phyloP scores from a whole-genome alignment of 108 stramenopile genomes.

The Hondaea fermentalgiana region DNA sequence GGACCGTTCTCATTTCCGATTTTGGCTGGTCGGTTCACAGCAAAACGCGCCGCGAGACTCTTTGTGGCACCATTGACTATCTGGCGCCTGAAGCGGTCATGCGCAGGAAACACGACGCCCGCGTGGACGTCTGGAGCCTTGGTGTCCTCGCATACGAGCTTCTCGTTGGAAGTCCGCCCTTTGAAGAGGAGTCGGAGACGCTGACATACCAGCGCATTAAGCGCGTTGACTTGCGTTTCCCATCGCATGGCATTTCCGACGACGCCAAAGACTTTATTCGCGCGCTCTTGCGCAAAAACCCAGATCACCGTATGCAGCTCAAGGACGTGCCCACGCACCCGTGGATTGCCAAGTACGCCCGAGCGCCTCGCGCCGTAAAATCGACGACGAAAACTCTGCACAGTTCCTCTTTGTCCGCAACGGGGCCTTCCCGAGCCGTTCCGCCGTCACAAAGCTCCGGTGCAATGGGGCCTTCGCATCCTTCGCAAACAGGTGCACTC shows the following conservation, averaged over 20 bases:
- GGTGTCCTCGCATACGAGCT: conserved; percentile 88
- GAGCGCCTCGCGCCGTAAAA: not conserved
- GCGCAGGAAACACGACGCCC: conserved; percentile 46
- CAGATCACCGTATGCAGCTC: conserved; percentile 66
- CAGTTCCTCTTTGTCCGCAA: too few relatives aligned
- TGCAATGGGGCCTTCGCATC: too few relatives aligned
- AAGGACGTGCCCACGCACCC: conserved; percentile 76
- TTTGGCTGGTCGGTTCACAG: conserved; percentile 99
- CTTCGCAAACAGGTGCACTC: not conserved
- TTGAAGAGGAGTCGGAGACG: conserved; percentile 82
- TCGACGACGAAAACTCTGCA: too few relatives aligned
- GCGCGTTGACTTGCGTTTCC: conserved; percentile 82
- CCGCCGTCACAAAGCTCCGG: too few relatives aligned
- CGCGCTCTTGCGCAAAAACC: conserved; percentile 79
- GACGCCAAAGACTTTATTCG: conserved; percentile 88
- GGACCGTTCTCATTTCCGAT: conserved; percentile 95
- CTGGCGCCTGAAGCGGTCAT: conserved; percentile 21
- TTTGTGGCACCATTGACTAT: conserved; percentile 94
- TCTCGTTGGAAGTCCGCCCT: conserved; percentile 83
- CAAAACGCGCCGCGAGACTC: conserved; percentile 73
- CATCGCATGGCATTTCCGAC: conserved; percentile 57
- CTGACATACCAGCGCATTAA: conserved; percentile 87
- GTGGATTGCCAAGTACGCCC: conserved; percentile 52
- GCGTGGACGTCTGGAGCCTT: conserved; percentile 50
- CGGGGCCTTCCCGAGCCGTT: too few relatives aligned